Evolutionary conservation across 169 alveolate genomes (phyloP).

Genomic region (Cryptosporidium andersoni): DNA sequence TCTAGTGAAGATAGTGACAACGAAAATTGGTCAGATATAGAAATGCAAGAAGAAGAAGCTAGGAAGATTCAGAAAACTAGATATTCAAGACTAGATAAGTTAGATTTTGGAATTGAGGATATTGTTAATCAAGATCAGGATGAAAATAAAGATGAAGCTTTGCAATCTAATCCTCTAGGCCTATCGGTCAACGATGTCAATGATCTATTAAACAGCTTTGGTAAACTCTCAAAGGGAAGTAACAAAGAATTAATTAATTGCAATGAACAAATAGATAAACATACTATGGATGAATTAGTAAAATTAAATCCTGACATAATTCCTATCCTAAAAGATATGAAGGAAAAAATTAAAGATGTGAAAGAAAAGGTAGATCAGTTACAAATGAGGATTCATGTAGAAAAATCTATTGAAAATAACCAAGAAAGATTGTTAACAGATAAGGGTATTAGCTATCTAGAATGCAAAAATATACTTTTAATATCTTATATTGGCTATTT

Average conservation of each 20-base stretch:
- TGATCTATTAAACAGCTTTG: conserved; percentile 19
- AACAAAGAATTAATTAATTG: background rate
- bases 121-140: conserved; percentile 21
- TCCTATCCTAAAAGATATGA: conserved; percentile 10
- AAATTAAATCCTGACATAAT: background rate
- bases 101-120: conserved; percentile 59
- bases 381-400: conserved; percentile 10
- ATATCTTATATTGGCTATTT: conserved; percentile 52
- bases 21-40: conserved; percentile 66
- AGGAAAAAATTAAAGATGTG: conserved; percentile 55
- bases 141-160: background rate
- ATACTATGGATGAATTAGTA: background rate
- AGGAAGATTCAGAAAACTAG: conserved; percentile 52
- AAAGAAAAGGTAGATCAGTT: conserved; percentile 40
- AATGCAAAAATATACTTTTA: conserved; percentile 46
- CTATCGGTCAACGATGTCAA: conserved; percentile 46
- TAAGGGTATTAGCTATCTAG: conserved; percentile 53
- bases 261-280: background rate
- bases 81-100: conserved; percentile 1
- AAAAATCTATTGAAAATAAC: background rate
- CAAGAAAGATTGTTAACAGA: conserved; percentile 26
- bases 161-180: conserved; percentile 1
- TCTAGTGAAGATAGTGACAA: conserved; percentile 43
- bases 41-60: conserved; percentile 70
- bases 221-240: background rate